Evolutionary conservation across 306 rosid genomes (phyloP), one percentile per base, ranked within the genome.

Genomic region (Sphenostylis stenocarpa): DNA sequence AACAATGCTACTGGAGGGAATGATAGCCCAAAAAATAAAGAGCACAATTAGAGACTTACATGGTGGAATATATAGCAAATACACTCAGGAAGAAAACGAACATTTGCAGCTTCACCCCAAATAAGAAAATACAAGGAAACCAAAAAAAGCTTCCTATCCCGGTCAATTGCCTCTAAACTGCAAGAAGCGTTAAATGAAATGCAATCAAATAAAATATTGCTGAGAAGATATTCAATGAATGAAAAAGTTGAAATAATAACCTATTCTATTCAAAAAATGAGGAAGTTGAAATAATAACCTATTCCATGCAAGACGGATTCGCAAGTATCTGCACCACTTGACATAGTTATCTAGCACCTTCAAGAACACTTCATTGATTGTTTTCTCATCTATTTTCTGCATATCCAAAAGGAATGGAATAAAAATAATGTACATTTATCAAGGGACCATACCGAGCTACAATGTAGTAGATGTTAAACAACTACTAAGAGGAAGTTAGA

Each of bases 71-170:
- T 90, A 73, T 89, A 95, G 90, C 98, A 95, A 72, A 95, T 81
- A 84, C 97, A 95, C 77, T 95, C 98, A 6, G 98, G 98, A 81
- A 95, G 97, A 85, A 95, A 95, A 58, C 98, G 98, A 80, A 90
- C 89, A 84, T 95, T 95, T 76, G 98, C 98, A 84, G 97, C 98
- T 87, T 95, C 98, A 56, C 98, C 98, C 98, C 98, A 95, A 72
- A 95, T 88, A 84, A 95, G 90, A 77, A 92, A 88, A 88, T 95
- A 95, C 67, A 95, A 75, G 64, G 98, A 92, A 83, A 92, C 85
- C 67, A 92, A 82, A 79, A 89, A 88, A 70, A 95, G 88, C 69
- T 92, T 95, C 83, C 98, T 87, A 77, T 92, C 97, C 82, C 96
- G 84, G 75, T 89, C 83, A 70, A 95, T 92, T 45, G 98, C 98